These are phyloP conservation scores for Pseudotulostoma volvatum DNA, from an alignment of 495 filamentous ascomycete species.

Conservation along the genomic window DNA sequence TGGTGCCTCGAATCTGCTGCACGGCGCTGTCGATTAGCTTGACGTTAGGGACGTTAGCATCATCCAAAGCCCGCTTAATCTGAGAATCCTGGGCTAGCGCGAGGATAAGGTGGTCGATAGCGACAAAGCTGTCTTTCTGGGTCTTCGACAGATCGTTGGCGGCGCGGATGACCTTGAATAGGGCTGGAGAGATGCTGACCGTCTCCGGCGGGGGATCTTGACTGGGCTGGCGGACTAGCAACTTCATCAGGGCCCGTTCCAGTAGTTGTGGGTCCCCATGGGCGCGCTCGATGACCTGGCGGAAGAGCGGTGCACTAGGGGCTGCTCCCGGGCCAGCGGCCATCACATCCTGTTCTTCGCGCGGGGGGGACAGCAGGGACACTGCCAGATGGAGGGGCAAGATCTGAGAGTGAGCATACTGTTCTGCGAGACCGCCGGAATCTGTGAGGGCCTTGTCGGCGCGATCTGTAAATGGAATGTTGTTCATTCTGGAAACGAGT, in stretches of 20 bases:
- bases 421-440: constrained; percentile 63
- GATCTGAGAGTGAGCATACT: constrained; percentile 82
- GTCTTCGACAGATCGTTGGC: constrained; percentile 88
- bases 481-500: constrained; percentile 20
- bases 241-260: constrained; percentile 79
- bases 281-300: constrained; percentile 84
- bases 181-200: constrained; percentile 60
- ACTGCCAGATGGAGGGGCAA: constrained; percentile 78
- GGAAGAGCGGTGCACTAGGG: constrained; percentile 56
- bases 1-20: constrained; percentile 76
- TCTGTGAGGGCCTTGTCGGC: constrained; percentile 77
- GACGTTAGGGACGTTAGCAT: constrained; percentile 79
- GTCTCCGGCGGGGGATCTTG: constrained; percentile 89
- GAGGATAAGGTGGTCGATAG: constrained; percentile 83
- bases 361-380: constrained; percentile 67
- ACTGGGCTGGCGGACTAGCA: constrained; percentile 72
- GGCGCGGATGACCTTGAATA: constrained; percentile 63
- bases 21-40: constrained; percentile 81
- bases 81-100: constrained; percentile 61
- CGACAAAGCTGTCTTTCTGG: constrained; percentile 87
- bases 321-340: constrained; percentile 37
- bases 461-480: constrained; percentile 70
- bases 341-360: constrained; percentile 58
- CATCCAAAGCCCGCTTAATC: constrained; percentile 57
- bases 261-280: constrained; percentile 82